These are phyloP conservation scores for Phytophthora melonis DNA, from an alignment of 352 stramenopile species.

Conservation along the genomic window DNA sequence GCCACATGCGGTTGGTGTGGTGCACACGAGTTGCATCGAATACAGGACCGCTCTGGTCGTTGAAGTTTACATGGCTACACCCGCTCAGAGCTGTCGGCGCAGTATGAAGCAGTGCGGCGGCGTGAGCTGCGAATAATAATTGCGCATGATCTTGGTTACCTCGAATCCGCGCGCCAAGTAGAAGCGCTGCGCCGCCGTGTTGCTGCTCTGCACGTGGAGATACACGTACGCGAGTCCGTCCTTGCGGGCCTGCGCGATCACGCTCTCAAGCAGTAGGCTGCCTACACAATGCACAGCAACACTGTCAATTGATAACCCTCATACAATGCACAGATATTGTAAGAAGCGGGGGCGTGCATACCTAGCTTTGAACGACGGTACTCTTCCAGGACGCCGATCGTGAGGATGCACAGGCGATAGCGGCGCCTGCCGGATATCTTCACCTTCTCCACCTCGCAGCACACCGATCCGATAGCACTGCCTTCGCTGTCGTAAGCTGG, in stretches of 20 bases:
- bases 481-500: constrained; percentile 79
- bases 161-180: constrained; percentile 90
- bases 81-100: constrained; percentile 53
- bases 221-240: constrained; percentile 71
- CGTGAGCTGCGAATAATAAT: constrained; percentile 96
- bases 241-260: constrained; percentile 44
- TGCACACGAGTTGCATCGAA: constrained; percentile 9
- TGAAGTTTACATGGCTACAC: constrained; percentile 25
- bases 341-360: background rate
- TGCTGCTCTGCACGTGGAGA: constrained; percentile 95
- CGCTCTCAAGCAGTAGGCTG: constrained; percentile 51
- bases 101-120: constrained; percentile 94
- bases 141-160: constrained; percentile 85
- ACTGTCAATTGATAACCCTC: background rate
- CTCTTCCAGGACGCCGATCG: constrained; percentile 89
- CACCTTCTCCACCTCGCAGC: constrained; percentile 81
- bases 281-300: constrained; percentile 43
- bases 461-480: constrained; percentile 87
- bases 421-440: constrained; percentile 27
- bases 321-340: background rate
- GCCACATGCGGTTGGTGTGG: constrained; percentile 22
- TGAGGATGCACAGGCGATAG: constrained; percentile 88
- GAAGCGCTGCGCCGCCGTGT: constrained; percentile 92
- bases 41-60: background rate
- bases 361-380: constrained; percentile 75